phyloP scores from a whole-genome alignment of 805 yeast species.

The Cyberlindnera mycetangii region DNA sequence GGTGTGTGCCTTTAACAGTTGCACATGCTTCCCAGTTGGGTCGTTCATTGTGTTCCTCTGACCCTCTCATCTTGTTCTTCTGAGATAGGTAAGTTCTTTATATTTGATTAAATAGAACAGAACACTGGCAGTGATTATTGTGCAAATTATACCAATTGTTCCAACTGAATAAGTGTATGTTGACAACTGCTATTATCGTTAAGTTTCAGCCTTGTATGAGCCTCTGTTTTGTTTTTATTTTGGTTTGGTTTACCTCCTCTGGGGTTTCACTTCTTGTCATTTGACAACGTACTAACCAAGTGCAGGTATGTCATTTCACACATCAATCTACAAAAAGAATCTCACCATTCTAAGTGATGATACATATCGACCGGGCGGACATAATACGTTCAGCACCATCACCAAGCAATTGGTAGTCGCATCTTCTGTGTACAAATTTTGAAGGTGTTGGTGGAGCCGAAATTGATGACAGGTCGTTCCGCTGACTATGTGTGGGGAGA shows the following conservation, averaged over 20 bases:
- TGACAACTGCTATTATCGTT: constrained; percentile 24
- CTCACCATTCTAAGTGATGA: constrained; percentile 18
- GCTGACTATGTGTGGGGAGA: constrained; percentile 10
- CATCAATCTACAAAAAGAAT: background rate
- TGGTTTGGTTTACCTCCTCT: background rate
- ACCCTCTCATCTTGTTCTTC: too few species aligned
- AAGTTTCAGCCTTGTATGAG: constrained; percentile 27
- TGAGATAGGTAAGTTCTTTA: too few species aligned
- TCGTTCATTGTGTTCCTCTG: background rate
- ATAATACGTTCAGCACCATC: constrained; percentile 33
- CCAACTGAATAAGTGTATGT: constrained; percentile 24
- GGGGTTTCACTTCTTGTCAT: too few species aligned
- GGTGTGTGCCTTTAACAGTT: background rate
- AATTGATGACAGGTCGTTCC: constrained; percentile 47
- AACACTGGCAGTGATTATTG: constrained; percentile 18
- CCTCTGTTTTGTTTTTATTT: constrained; percentile 3
- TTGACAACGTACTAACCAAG: background rate
- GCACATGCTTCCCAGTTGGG: background rate
- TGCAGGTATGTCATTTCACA: background rate
- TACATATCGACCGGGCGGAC: constrained; percentile 50
- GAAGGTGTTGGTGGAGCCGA: constrained; percentile 39
- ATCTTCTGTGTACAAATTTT: constrained; percentile 47
- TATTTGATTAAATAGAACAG: background rate
- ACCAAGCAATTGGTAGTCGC: constrained; percentile 43
- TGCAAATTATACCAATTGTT: constrained; percentile 24